Evolutionary conservation across 805 yeast genomes (phyloP), one percentile per base, ranked within the genome.

Genomic region (Saccharomyces mikatae): DNA sequence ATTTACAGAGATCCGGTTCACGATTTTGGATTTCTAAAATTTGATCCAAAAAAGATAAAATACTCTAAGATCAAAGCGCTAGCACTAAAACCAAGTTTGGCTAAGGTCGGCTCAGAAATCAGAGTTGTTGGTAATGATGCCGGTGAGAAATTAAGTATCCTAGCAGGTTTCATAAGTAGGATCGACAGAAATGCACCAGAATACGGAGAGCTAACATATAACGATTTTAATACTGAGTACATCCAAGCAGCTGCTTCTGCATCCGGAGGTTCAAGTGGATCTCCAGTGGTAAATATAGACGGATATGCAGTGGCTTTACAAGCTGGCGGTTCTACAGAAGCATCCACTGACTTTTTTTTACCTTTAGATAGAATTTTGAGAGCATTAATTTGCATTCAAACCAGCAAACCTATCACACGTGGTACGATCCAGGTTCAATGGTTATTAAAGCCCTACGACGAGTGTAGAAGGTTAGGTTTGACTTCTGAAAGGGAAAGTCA

Each of bases 181-280:
- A 72, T 89, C 56, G 97, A 90, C 72, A 82, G 97, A 76, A 90
- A 90, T 67, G 95, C 97, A 5, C 97, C 97, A 1, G 96, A 88
- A 59, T 91, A 91, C 64, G 97, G 97, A 50, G 83, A 82, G 28
- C 74, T 87, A 65, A 84, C 95, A 14, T 91, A 90, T 70, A 89
- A 88, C 66, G 97, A 90, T 74, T 90, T 89, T 77, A 89, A 90
- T 68, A 89, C 96, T 1, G 96, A 88, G 69, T 90, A 90, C 71
- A 88, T 90, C 54, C 96, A 90, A 71, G 97, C 97, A 0, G 97
- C 97, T 6, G 97, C 97, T 0, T 81, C 90, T 56, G 96, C 97
- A 0, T 86, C 96, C 17, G 97, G 97, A 30, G 97, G 97, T 2
- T 89, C 96, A 3, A 85, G 94, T 50, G 97, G 97, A 8, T 89